A percentile compares a stretch with the other conserved stretches of the same genome.
Evolutionary conservation across 2,329 filamentous ascomycete species (phyloP).

Genomic region (Sporothrix dimorphospora): DNA sequence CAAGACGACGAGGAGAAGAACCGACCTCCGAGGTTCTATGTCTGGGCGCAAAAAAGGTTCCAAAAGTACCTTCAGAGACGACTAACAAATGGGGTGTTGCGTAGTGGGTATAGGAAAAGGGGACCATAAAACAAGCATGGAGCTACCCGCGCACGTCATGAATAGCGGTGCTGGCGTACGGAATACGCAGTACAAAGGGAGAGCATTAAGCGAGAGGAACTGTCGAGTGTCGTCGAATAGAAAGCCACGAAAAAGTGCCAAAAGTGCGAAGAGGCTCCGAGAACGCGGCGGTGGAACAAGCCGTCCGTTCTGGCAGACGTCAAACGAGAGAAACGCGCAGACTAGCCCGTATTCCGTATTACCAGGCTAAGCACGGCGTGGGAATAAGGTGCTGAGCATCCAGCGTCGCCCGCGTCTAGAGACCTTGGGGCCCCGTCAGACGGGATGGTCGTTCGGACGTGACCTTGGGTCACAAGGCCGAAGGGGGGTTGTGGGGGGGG

Average conservation of each 20-base stretch:
- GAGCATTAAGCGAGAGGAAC: not conserved
- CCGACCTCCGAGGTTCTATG: not conserved
- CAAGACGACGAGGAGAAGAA: not conserved
- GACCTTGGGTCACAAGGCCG: not conserved
- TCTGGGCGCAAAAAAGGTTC: not conserved
- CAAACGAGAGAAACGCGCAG: too few relatives aligned
- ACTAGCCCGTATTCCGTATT: not conserved
- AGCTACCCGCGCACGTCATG: not conserved
- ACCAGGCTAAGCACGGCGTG: not conserved
- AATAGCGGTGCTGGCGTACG: not conserved
- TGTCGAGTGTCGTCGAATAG: not conserved
- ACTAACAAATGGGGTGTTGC: not conserved
- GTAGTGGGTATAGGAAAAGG: too few relatives aligned
- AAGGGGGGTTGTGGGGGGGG: too few relatives aligned
- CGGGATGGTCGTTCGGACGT: not conserved
- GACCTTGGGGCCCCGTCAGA: not conserved
- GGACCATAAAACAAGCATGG: not conserved
- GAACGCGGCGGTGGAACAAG: not conserved
- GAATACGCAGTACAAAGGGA: not conserved
- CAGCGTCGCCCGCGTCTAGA: not conserved
- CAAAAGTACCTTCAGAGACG: too few relatives aligned
- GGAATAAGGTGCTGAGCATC: constrained; percentile 3
- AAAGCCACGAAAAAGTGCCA: not conserved
- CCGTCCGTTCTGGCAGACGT: too few relatives aligned
- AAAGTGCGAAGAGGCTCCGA: not conserved